phyloP scores from a whole-genome alignment of 768 basidiomycete species.

The Boletus barrowsii region DNA sequence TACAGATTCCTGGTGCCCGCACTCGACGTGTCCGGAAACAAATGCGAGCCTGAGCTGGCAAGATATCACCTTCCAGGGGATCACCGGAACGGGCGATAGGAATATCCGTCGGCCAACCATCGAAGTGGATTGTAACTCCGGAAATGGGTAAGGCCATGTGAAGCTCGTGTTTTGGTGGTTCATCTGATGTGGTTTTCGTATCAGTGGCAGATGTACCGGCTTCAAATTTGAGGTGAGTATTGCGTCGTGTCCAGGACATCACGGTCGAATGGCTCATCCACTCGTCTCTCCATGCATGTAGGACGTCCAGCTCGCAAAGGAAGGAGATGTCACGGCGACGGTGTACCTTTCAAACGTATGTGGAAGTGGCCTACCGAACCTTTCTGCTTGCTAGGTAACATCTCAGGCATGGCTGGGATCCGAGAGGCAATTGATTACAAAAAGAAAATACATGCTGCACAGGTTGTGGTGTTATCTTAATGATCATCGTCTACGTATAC shows the following conservation, averaged over 20 bases:
- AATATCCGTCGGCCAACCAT: background rate
- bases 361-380: background rate
- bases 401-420: too few relatives aligned
- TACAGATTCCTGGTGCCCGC: constrained; percentile 5
- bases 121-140: background rate
- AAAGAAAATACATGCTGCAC: background rate
- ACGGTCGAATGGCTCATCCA: too few relatives aligned
- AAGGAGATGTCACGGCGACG: background rate
- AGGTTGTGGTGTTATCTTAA: background rate
- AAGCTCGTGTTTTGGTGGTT: background rate
- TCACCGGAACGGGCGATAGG: constrained; percentile 9
- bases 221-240: constrained; percentile 11
- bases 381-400: background rate
- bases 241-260: background rate
- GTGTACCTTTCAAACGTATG: constrained; percentile 3
- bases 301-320: constrained; percentile 9
- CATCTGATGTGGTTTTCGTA: background rate
- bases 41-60: constrained; percentile 8
- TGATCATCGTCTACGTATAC: background rate
- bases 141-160: background rate
- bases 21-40: background rate
- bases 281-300: background rate
- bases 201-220: background rate
- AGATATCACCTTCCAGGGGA: constrained; percentile 3
- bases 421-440: background rate